Conservation (phyloP, 805 yeast species). For the Candida suzukii region DNA sequence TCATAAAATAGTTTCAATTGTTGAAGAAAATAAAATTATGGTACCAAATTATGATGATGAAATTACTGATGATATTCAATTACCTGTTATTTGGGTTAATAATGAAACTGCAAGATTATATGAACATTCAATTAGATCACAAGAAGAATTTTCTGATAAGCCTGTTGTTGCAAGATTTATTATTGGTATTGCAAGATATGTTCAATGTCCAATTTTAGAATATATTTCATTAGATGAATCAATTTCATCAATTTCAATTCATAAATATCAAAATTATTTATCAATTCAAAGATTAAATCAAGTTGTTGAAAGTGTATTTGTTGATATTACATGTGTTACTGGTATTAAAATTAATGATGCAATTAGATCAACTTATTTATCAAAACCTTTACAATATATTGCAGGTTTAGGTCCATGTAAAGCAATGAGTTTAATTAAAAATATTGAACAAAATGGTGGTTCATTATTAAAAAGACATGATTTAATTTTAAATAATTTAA, state of each 20-base stretch:
- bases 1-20: constrained; percentile 47
- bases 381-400: constrained; percentile 66
- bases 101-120: constrained; percentile 91
- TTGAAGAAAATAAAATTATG: constrained; percentile 46
- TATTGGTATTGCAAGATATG: constrained; percentile 83
- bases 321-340: constrained; percentile 83
- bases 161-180: constrained; percentile 77
- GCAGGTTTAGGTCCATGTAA: constrained; percentile 96
- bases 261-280: constrained; percentile 64
- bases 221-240: constrained; percentile 78
- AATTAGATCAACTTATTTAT: constrained; percentile 63
- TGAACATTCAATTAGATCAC: constrained; percentile 72
- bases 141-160: constrained; percentile 75
- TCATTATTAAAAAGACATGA: constrained; percentile 65
- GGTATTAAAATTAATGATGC: constrained; percentile 95
- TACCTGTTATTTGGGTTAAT: constrained; percentile 76
- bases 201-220: constrained; percentile 90
- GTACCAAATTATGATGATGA: constrained; percentile 31
- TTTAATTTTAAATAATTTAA: constrained; percentile 70
- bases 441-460: constrained; percentile 65
- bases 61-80: constrained; percentile 26
- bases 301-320: constrained; percentile 74
- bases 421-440: constrained; percentile 78
- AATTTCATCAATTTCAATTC: constrained; percentile 56
- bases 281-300: constrained; percentile 54